Conservation (phyloP, 208 protist species). For the Crithidia bombi region DNA sequence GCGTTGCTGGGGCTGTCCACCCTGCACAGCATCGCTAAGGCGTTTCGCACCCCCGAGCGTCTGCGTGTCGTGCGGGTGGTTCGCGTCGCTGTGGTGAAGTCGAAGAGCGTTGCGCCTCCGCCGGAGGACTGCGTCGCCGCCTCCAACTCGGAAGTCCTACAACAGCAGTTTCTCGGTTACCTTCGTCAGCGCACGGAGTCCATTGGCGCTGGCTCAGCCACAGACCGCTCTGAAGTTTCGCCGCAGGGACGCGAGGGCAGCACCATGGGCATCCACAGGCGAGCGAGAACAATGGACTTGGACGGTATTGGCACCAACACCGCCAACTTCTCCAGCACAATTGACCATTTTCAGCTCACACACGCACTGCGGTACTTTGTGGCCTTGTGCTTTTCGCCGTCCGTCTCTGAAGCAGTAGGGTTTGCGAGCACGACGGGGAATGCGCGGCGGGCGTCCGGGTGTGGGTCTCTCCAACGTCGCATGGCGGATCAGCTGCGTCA, state of each 20-base stretch:
- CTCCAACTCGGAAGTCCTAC: slow-evolving; percentile 16
- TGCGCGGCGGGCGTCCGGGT: slow-evolving; percentile 3
- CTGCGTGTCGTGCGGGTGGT: slow-evolving; percentile 33
- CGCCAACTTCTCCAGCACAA: slow-evolving; percentile 20
- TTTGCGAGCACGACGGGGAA: slow-evolving; percentile 18
- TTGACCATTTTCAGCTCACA: slow-evolving; percentile 35
- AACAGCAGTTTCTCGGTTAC: slow-evolving; percentile 31
- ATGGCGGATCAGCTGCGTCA: slow-evolving; percentile 27
- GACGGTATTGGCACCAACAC: slow-evolving; percentile 18
- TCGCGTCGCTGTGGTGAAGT: slow-evolving; percentile 23
- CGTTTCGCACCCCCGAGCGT: slow-evolving; percentile 24
- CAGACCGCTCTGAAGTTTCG: slow-evolving; percentile 27
- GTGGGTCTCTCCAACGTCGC: slow-evolving; percentile 25
- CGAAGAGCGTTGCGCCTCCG: slow-evolving; percentile 1
- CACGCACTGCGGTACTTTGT: slow-evolving; percentile 37
- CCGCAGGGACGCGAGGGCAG: slow-evolving; percentile 22
- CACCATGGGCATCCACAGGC: slow-evolving; percentile 11
- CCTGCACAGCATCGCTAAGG: neutral
- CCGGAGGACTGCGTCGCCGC: slow-evolving; percentile 9
- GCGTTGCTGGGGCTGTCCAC: too few relatives aligned
- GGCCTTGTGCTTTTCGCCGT: slow-evolving; percentile 30
- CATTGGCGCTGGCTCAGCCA: slow-evolving; percentile 10
- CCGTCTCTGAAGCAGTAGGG: slow-evolving; percentile 1
- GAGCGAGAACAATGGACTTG: slow-evolving; percentile 28
- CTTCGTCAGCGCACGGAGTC: slow-evolving; percentile 28